Evolutionary conservation across 257 asterid genomes (phyloP), one percentile per base, ranked within the genome.

Genomic region (Fraxinus quadrangulata): DNA sequence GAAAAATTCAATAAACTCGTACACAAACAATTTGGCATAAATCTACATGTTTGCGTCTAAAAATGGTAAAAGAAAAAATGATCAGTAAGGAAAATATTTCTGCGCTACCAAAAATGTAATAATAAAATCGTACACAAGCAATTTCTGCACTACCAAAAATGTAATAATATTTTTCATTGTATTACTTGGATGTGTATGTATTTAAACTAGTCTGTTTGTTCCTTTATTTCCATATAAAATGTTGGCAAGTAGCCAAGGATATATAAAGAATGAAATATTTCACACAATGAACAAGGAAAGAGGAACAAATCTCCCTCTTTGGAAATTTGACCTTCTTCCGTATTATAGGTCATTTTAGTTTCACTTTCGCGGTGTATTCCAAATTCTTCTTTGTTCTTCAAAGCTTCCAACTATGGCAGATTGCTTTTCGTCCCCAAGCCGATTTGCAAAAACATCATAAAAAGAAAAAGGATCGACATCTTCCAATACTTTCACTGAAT

Each of bases 391-490:
- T 78, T 92, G 97, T 75, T 87, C 87, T 19, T 81, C 83, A 79
- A 90, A 92, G 88, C 97, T 92, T 83, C 91, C 91, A 80, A 90
- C 77, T 19, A 89, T 88, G 70, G 97, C 96, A 67, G 96, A 91
- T 70, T 85, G 91, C 9, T 85, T 86, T 68, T 81, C 76, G 10
- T 83, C 80, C 54, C 95, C 90, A 10, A 94, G 95, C 82, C 77
- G 86, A 81, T 68, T 81, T 0, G 90, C 90, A 70, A 90, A 89
- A 42, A 42, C 67, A 8, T 83, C 49, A 68, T 86, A 91, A 81
- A 74, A 91, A 37, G 89, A 89, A 33, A n/a, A 33, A 45, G 85
- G 78, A 83, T 90, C 88, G 34, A 94, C 77, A 80, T 81, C n/a
- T 84, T 88, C 85, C 87, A 94, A 73, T 45, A 92, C 87, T 34